Percentiles rank a stretch among this genome's conserved stretches.
These are phyloP conservation scores for Salix purpurea DNA, from an alignment of 345 rosid species.

Conservation along the genomic window DNA sequence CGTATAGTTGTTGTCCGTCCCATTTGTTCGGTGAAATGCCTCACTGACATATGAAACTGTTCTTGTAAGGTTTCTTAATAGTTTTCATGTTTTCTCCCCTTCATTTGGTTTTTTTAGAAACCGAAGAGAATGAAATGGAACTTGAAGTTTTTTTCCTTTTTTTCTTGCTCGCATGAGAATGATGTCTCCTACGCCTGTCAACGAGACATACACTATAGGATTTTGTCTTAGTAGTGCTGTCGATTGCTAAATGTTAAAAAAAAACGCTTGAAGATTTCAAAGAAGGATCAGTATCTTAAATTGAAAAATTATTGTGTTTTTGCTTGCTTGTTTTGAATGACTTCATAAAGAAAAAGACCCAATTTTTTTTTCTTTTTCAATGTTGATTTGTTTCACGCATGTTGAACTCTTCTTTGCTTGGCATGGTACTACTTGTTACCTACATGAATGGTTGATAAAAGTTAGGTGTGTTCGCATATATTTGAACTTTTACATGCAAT, in stretches of 20 bases:
- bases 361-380: too few species aligned
- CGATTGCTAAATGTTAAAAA: too few species aligned
- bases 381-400: too few species aligned
- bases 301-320: too few species aligned
- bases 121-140: too few species aligned
- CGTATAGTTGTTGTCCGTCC: neutral
- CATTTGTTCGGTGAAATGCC: slow-evolving; percentile 26
- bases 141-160: neutral
- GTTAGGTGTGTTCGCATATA: neutral
- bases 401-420: too few species aligned
- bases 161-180: too few species aligned
- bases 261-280: neutral
- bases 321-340: neutral
- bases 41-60: neutral
- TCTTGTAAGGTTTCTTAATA: neutral
- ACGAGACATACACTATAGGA: neutral
- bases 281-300: too few species aligned
- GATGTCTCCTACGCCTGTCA: too few species aligned
- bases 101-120: too few species aligned
- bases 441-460: neutral
- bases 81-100: neutral
- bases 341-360: too few species aligned
- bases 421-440: neutral
- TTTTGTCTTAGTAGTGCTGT: neutral
- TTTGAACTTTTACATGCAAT: neutral